These are phyloP conservation scores for Leccinum olivaceopallidum DNA, from an alignment of 768 basidiomycete genomes.

Conservation along the genomic window DNA sequence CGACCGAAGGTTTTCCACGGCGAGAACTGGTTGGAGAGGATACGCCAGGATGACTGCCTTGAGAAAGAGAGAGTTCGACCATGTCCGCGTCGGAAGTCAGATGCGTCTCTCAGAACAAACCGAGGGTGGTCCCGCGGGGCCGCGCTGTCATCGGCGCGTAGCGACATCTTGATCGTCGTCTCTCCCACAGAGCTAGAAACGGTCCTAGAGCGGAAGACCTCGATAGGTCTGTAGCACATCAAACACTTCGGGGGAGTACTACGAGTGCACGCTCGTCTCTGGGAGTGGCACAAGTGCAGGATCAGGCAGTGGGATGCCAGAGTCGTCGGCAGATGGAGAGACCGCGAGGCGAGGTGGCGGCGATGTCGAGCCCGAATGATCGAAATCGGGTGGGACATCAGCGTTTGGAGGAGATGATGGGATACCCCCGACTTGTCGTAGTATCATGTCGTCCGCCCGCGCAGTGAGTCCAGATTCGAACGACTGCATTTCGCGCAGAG, in stretches of 20 bases:
- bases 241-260: slow-evolving; percentile 75
- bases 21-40: slow-evolving; percentile 43
- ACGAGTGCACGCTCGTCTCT: slow-evolving; percentile 53
- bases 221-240: slow-evolving; percentile 80
- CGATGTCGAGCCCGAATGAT: slow-evolving; percentile 33
- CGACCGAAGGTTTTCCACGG: slow-evolving; percentile 27
- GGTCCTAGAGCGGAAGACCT: slow-evolving; percentile 73
- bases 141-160: no score
- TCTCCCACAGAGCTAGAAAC: slow-evolving; percentile 58
- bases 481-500: no score
- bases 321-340: slow-evolving; percentile 31
- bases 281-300: slow-evolving; percentile 38
- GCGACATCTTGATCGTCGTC: slow-evolving; percentile 44
- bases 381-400: background rate
- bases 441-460: no score
- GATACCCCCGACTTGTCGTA: no score
- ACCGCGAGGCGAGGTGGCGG: slow-evolving; percentile 24
- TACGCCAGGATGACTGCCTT: slow-evolving; percentile 38
- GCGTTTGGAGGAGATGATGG: no score
- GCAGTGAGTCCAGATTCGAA: no score
- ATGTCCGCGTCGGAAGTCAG: slow-evolving; percentile 31
- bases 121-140: slow-evolving; percentile 86
- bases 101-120: slow-evolving; percentile 69
- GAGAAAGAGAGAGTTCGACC: slow-evolving; percentile 42
- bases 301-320: slow-evolving; percentile 28